Conservation (phyloP, 495 filamentous ascomycete species). For the Daldinia childiae region DNA sequence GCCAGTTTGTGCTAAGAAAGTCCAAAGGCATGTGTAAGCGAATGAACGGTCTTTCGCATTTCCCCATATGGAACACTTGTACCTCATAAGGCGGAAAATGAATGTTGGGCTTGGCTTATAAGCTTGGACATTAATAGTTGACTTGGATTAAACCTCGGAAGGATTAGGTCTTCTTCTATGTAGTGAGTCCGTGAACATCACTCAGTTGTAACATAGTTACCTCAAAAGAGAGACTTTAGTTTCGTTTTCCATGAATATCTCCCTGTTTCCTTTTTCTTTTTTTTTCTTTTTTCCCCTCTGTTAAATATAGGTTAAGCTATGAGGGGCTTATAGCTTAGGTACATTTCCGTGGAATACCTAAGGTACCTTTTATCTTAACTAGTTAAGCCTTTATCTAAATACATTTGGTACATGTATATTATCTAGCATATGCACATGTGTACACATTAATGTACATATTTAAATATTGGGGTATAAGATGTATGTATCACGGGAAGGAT, state of each 20-base stretch:
- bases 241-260: neutral
- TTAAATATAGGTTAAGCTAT: neutral
- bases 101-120: neutral
- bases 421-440: neutral
- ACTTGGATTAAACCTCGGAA: neutral
- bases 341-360: neutral
- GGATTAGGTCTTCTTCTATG: neutral
- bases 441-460: neutral
- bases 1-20: neutral
- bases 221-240: neutral
- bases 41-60: neutral
- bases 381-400: neutral
- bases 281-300: neutral
- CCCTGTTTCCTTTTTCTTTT: neutral
- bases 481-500: constrained; percentile 13
- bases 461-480: neutral
- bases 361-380: neutral
- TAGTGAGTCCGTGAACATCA: neutral
- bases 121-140: neutral
- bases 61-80: neutral
- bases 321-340: neutral
- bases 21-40: neutral
- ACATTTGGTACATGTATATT: neutral
- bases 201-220: neutral
- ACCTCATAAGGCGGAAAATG: neutral